A percentile compares a stretch with the other conserved stretches of the same genome.
phyloP scores from a whole-genome alignment of 176 grass and related monocot genomes.

The Oryza officinalis region DNA sequence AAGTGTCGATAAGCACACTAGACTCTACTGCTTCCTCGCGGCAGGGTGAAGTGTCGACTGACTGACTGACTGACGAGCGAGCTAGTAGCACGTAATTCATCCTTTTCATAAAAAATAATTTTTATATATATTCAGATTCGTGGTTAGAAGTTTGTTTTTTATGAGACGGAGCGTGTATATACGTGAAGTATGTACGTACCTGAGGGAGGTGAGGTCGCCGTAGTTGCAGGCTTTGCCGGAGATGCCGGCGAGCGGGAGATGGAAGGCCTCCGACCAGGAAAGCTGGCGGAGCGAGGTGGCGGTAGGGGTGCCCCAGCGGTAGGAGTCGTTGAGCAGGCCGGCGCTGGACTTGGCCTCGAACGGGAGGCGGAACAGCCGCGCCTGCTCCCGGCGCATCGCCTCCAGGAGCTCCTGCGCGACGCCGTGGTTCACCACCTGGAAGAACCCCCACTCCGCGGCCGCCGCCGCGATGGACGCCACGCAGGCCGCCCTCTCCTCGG shows the following conservation, averaged over 20 bases:
- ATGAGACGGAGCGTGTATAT: too few relatives aligned
- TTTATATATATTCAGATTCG: too few relatives aligned
- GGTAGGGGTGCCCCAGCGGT: constrained; percentile 66
- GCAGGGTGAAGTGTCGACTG: too few relatives aligned
- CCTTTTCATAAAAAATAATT: too few relatives aligned
- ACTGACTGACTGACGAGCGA: too few relatives aligned
- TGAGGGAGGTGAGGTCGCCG: constrained; percentile 60
- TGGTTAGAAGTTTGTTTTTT: too few relatives aligned
- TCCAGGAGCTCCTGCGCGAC: constrained; percentile 43
- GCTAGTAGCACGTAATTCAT: not conserved
- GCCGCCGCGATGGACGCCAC: constrained; percentile 49
- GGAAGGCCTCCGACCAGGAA: constrained; percentile 90
- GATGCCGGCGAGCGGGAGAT: constrained; percentile 58
- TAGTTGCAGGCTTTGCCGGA: constrained; percentile 37
- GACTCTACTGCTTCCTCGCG: not conserved
- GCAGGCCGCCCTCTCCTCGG: constrained; percentile 40
- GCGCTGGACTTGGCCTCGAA: constrained; percentile 59
- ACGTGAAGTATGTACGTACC: constrained; percentile 34
- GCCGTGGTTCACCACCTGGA: constrained; percentile 74
- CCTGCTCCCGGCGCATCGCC: constrained; percentile 52
- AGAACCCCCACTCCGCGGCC: constrained; percentile 76
- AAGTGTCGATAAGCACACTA: not conserved
- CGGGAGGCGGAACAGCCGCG: constrained; percentile 46
- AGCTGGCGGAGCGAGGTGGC: constrained; percentile 54
- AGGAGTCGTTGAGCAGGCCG: constrained; percentile 50